Conservation (phyloP, 169 alveolate genomes). For the Babesia bovis region DNA sequence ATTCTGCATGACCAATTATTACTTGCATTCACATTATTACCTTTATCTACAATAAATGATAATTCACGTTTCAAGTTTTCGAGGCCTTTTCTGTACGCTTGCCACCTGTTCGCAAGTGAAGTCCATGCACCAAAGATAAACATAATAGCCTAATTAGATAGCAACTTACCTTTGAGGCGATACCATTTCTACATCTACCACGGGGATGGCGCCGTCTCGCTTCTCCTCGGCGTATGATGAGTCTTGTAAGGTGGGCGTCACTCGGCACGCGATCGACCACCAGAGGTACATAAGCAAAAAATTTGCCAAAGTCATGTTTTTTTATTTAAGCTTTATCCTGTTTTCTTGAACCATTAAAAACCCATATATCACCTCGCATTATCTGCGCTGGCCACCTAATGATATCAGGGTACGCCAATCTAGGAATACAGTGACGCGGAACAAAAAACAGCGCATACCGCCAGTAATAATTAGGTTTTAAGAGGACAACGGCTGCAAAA, state of each 20-base stretch:
- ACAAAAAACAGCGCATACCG: neutral
- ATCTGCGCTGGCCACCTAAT: neutral
- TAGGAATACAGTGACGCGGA: neutral
- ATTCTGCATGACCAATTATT: conserved; percentile 27
- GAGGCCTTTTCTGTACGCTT: conserved; percentile 23
- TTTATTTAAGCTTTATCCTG: neutral
- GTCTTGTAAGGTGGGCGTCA: conserved; percentile 36
- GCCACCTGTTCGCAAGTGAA: conserved; percentile 34
- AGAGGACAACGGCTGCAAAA: no score
- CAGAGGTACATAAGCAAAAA: conserved; percentile 13
- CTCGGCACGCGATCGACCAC: conserved; percentile 29
- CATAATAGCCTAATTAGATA: neutral
- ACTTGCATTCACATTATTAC: neutral
- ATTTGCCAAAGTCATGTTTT: neutral
- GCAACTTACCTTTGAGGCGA: conserved; percentile 48
- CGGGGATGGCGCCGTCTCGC: conserved; percentile 63
- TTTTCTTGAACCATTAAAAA: neutral
- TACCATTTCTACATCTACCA: conserved; percentile 62
- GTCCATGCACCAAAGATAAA: neutral
- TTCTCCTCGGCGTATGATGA: conserved; percentile 26
- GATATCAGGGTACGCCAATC: neutral
- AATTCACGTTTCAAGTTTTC: conserved; percentile 37
- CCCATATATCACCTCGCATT: neutral
- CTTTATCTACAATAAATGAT: conserved; percentile 53
- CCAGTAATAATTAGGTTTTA: no score